phyloP scores from a whole-genome alignment of 2,329 filamentous ascomycete species.

The Hymenoscyphus linearis region DNA sequence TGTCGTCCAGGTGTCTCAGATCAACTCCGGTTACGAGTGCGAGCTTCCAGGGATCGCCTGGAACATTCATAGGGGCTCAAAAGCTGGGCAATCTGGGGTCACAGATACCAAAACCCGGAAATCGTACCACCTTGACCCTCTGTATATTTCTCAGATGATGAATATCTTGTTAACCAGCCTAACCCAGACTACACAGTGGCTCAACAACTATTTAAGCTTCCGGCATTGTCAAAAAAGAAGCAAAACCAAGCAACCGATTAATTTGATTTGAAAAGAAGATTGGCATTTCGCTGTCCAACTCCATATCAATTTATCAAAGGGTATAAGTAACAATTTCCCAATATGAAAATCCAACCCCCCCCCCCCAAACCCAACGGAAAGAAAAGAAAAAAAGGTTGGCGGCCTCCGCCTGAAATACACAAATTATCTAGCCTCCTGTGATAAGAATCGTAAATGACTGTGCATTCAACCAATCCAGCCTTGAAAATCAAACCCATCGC shows the following conservation, averaged over 20 bases:
- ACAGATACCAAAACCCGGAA: background rate
- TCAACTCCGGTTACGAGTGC: constrained; percentile 3
- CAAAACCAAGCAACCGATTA: background rate
- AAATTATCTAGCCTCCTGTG: background rate
- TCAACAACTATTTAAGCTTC: too few relatives aligned
- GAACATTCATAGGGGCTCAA: background rate
- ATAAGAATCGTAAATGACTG: background rate
- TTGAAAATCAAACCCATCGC: background rate
- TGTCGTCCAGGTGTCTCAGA: constrained; percentile 5
- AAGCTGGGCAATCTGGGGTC: background rate
- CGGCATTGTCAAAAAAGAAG: too few relatives aligned
- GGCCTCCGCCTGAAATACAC: background rate
- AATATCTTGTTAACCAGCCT: background rate
- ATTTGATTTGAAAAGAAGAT: background rate
- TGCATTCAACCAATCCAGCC: background rate
- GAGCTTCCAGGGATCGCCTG: background rate
- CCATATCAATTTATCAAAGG: constrained; percentile 1
- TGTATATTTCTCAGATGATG: background rate
- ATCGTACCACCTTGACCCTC: background rate
- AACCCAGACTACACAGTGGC: background rate
- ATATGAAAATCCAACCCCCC: background rate
- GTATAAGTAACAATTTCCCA: background rate
- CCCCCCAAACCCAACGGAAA: background rate
- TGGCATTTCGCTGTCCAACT: background rate
- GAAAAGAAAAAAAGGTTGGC: background rate